Conservation (phyloP, 2,329 filamentous ascomycete genomes). For the Penicillium oxalicum region DNA sequence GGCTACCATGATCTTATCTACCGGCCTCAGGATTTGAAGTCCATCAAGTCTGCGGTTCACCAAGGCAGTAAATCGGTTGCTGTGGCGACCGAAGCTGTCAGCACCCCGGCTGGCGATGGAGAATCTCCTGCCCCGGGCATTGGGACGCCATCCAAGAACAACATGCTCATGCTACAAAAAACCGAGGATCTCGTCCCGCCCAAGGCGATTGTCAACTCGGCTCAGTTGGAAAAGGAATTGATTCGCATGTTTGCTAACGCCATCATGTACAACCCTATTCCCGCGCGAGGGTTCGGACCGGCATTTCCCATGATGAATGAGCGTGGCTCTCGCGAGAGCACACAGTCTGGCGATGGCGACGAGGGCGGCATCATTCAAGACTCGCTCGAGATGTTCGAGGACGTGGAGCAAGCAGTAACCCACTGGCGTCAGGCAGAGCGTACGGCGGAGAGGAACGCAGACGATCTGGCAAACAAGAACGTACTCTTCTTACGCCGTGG, state of each 20-base stretch:
- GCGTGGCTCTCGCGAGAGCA: conserved; percentile 30
- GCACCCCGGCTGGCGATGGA: conserved; percentile 56
- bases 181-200: conserved; percentile 76
- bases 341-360: conserved; percentile 60
- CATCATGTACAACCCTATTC: conserved; percentile 94
- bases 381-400: conserved; percentile 80
- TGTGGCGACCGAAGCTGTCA: conserved; percentile 54
- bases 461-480: conserved; percentile 35
- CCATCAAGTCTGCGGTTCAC: conserved; percentile 65
- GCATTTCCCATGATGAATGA: conserved; percentile 50
- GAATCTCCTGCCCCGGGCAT: conserved; percentile 40
- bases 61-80: conserved; percentile 42
- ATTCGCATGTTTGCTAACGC: conserved; percentile 97
- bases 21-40: conserved; percentile 70
- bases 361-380: conserved; percentile 85
- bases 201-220: conserved; percentile 84
- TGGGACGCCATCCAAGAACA: conserved; percentile 36
- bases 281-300: conserved; percentile 62
- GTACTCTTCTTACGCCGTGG: conserved; percentile 32
- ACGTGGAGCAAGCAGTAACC: conserved; percentile 72
- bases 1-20: conserved; percentile 69
- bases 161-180: conserved; percentile 44
- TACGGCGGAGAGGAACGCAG: conserved; percentile 45
- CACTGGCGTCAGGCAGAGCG: conserved; percentile 69
- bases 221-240: conserved; percentile 85